Evolutionary conservation across 179 eudicot genomes (phyloP).

Genomic region (Corrigiola litoralis): DNA sequence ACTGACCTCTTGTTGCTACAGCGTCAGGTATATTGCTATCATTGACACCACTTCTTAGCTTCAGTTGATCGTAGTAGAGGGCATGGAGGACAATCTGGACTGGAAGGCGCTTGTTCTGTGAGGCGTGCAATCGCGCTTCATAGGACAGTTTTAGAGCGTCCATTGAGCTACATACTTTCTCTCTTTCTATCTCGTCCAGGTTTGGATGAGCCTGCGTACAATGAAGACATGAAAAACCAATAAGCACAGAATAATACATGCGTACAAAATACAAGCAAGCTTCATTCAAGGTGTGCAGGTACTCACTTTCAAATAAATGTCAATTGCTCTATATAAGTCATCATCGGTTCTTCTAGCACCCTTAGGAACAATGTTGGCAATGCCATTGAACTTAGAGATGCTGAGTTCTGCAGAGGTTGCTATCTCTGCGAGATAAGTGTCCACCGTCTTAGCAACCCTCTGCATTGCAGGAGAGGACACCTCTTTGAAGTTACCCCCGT

Average conservation of each 20-base stretch:
- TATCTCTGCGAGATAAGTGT: slow-evolving; percentile 75
- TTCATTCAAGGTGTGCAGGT: not conserved
- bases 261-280: no score
- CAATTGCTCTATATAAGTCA: slow-evolving; percentile 75
- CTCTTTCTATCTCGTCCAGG: slow-evolving; percentile 89
- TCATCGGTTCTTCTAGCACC: slow-evolving; percentile 51
- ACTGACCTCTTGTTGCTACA: slow-evolving; percentile 40
- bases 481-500: slow-evolving; percentile 65
- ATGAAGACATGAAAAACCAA: not conserved
- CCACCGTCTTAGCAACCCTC: slow-evolving; percentile 78
- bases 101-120: slow-evolving; percentile 90
- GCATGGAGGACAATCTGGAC: slow-evolving; percentile 88
- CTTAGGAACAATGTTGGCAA: slow-evolving; percentile 60
- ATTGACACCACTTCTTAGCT: slow-evolving; percentile 60
- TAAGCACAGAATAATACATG: no score
- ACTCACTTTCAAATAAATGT: slow-evolving; percentile 76
- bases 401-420: slow-evolving; percentile 61
- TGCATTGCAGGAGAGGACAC: slow-evolving; percentile 56
- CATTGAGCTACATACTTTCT: slow-evolving; percentile 83
- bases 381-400: slow-evolving; percentile 79
- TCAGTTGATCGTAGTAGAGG: slow-evolving; percentile 79
- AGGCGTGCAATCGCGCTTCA: slow-evolving; percentile 87
- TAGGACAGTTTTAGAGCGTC: slow-evolving; percentile 85
- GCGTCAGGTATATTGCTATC: slow-evolving; percentile 21
- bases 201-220: slow-evolving; percentile 74